Evolutionary conservation across 768 basidiomycete species (phyloP).

Genomic region (Asterophora lycoperdoides): DNA sequence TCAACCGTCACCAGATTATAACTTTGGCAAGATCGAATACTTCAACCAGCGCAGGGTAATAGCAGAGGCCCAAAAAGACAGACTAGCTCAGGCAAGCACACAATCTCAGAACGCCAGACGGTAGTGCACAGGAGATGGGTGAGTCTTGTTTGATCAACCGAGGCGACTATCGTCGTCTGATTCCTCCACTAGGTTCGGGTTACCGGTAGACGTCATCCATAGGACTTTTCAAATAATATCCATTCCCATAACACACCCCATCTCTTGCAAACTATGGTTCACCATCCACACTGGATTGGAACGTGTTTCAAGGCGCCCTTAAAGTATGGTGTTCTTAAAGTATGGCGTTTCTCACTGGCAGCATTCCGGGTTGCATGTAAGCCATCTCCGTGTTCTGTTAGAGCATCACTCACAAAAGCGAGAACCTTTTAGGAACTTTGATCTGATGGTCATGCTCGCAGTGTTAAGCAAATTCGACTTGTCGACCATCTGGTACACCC

Average conservation of each 20-base stretch:
- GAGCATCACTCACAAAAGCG: too few relatives aligned
- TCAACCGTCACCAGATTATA: background rate
- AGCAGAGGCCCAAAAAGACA: conserved; percentile 72
- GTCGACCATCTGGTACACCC: too few relatives aligned
- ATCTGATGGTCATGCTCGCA: too few relatives aligned
- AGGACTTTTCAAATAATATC: background rate
- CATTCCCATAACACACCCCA: background rate
- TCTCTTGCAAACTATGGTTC: background rate
- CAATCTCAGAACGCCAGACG: conserved; percentile 31
- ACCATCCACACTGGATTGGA: background rate
- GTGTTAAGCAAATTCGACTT: too few relatives aligned
- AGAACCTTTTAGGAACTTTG: too few relatives aligned
- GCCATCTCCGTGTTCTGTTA: too few relatives aligned
- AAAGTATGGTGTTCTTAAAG: background rate
- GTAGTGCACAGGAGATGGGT: conserved; percentile 13
- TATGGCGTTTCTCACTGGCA: background rate
- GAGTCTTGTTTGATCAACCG: background rate
- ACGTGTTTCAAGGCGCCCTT: background rate
- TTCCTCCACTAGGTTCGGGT: background rate
- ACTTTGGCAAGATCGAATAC: conserved; percentile 70
- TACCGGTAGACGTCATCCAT: background rate
- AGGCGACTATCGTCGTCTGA: conserved; percentile 1
- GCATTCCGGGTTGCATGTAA: too few relatives aligned
- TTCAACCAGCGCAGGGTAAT: conserved; percentile 89
- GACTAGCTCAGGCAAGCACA: conserved; percentile 46